Evolutionary conservation across 2,329 filamentous ascomycete species (phyloP).

Genomic region (Xylaria polymorpha): DNA sequence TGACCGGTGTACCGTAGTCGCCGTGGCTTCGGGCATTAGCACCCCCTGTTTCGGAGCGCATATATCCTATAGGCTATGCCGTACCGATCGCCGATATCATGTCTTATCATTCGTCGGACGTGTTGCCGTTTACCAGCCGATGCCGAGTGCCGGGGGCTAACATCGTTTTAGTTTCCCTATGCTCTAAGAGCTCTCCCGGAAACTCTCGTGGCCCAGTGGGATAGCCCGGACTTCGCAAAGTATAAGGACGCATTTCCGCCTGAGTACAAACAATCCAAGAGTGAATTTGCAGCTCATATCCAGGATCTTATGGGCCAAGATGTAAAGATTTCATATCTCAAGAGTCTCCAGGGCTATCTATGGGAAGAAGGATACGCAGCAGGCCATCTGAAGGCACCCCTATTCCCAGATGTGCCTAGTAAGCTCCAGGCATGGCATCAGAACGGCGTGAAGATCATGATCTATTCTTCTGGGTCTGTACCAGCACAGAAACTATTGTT

Average conservation of each 20-base stretch:
- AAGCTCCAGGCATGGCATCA: constrained; percentile 69
- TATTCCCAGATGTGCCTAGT: constrained; percentile 79
- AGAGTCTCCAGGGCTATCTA: constrained; percentile 81
- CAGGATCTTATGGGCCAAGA: constrained; percentile 76
- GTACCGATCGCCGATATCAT: constrained; percentile 28
- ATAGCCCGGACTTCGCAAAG: constrained; percentile 69
- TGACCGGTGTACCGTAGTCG: constrained; percentile 36
- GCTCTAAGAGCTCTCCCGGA: constrained; percentile 73
- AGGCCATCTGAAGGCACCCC: constrained; percentile 75
- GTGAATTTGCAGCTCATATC: constrained; percentile 73
- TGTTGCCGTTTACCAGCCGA: constrained; percentile 17
- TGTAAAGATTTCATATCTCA: constrained; percentile 80
- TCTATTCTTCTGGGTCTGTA: constrained; percentile 86
- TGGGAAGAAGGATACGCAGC: constrained; percentile 80
- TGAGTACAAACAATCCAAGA: constrained; percentile 68
- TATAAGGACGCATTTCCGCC: constrained; percentile 79
- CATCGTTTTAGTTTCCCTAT: constrained; percentile 75
- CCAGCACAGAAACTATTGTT: constrained; percentile 85
- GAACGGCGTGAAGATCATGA: constrained; percentile 70
- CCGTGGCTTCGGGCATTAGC: constrained; percentile 32
- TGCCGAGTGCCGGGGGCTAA: constrained; percentile 25
- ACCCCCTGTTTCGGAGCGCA: constrained; percentile 26
- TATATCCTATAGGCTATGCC: constrained; percentile 25
- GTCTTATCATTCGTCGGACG: constrained; percentile 30
- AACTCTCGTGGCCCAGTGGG: constrained; percentile 75